Evolutionary conservation across 108 stramenopile genomes (phyloP).

Genomic region (Cyclotella baltica): DNA sequence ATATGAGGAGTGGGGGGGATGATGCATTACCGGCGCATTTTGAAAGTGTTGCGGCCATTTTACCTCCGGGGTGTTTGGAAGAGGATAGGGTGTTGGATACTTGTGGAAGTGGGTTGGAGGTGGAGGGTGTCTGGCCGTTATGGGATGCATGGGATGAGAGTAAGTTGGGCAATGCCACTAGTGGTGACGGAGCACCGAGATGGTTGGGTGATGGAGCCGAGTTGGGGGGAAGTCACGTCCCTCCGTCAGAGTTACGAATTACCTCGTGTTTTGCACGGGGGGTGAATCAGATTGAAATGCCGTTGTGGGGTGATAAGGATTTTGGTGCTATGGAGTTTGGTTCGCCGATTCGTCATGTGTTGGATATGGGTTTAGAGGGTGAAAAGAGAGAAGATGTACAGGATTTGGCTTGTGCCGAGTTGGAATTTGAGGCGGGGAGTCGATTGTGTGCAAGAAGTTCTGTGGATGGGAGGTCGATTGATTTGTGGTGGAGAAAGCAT

Average conservation of each 20-base stretch:
- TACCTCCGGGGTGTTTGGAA: slow-evolving; percentile 73
- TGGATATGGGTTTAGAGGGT: slow-evolving; percentile 31
- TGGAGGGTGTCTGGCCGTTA: slow-evolving; percentile 2
- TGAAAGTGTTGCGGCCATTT: slow-evolving; percentile 85
- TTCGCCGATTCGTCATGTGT: slow-evolving; percentile 71
- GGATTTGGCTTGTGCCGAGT: slow-evolving; percentile 28
- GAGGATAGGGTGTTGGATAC: slow-evolving; percentile 80
- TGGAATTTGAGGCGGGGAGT: slow-evolving; percentile 70
- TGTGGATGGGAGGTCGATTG: slow-evolving; percentile 54
- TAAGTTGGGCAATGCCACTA: not conserved
- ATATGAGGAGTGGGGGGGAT: slow-evolving; percentile 79
- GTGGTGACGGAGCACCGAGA: slow-evolving; percentile 16
- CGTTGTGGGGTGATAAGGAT: slow-evolving; percentile 84
- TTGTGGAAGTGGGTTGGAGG: slow-evolving; percentile 56
- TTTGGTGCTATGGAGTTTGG: slow-evolving; percentile 88
- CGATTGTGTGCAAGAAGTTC: slow-evolving; percentile 67
- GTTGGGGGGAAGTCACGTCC: slow-evolving; percentile 75
- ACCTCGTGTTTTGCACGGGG: slow-evolving; percentile 52
- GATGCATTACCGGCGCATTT: slow-evolving; percentile 83
- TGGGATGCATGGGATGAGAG: too few relatives aligned
- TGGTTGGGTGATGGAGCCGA: slow-evolving; percentile 49
- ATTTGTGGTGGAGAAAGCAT: slow-evolving; percentile 72
- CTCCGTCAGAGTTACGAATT: slow-evolving; percentile 81
- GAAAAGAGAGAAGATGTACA: not conserved
- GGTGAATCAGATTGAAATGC: slow-evolving; percentile 78